Percentiles rank a stretch among this genome's conserved stretches.
Evolutionary conservation across 2,329 filamentous ascomycete genomes (phyloP).

Genomic region (Pseudodiploospora longispora): DNA sequence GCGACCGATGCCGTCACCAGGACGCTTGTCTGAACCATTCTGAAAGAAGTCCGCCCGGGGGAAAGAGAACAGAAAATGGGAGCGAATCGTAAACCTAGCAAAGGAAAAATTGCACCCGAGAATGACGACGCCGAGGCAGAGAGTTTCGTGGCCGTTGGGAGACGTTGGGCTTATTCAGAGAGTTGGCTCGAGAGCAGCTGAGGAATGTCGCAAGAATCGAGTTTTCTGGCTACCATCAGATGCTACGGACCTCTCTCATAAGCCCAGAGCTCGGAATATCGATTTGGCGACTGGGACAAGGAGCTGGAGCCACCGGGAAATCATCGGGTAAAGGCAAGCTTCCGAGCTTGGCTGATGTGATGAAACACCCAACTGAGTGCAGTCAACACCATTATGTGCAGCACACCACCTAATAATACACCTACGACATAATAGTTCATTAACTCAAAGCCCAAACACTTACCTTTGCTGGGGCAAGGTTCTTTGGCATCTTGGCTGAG

Average conservation of each 20-base stretch:
- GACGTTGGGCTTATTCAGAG: neutral
- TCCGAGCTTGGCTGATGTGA: neutral
- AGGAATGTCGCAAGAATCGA: no score
- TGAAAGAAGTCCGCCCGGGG: constrained; percentile 5
- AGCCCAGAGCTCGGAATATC: constrained; percentile 9
- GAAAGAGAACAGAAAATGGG: neutral
- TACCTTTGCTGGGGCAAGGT: no score
- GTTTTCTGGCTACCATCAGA: no score
- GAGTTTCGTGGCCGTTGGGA: constrained; percentile 1
- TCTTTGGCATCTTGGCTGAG: no score
- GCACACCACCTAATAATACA: no score
- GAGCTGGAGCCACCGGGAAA: constrained; percentile 11
- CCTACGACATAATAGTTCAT: no score
- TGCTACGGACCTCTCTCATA: no score
- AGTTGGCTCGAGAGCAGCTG: no score
- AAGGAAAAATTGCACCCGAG: constrained; percentile 1
- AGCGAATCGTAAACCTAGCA: neutral
- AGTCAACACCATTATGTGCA: neutral
- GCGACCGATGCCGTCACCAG: constrained; percentile 55
- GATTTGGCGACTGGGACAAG: constrained; percentile 7
- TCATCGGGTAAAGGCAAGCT: constrained; percentile 12
- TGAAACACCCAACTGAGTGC: constrained; percentile 1
- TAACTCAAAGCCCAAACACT: no score
- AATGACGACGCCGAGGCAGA: constrained; percentile 2
- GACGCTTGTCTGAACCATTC: constrained; percentile 43